Evolutionary conservation across 2,329 filamentous ascomycete genomes (phyloP).

Genomic region (Cladobotryum protrusum): DNA sequence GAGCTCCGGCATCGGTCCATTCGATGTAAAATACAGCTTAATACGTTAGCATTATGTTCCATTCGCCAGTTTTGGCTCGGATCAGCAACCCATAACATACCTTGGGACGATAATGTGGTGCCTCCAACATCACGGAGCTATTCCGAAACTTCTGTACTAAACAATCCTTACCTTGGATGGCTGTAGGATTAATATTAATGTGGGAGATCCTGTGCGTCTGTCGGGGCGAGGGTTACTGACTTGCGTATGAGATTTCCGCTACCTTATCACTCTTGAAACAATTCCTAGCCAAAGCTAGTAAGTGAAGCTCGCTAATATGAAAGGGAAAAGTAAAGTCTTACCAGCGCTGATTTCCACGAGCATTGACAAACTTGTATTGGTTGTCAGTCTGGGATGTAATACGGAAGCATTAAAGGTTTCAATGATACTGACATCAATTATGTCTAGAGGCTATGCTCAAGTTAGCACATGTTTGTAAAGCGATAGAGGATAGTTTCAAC

Average conservation of each 20-base stretch:
- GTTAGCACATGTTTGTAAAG: constrained; percentile 29
- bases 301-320: neutral
- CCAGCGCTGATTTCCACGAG: constrained; percentile 66
- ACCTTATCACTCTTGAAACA: constrained; percentile 79
- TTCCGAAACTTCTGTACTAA: constrained; percentile 94
- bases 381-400: constrained; percentile 14
- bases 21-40: constrained; percentile 48
- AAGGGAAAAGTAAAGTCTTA: constrained; percentile 25
- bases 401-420: neutral
- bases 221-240: constrained; percentile 37
- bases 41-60: constrained; percentile 3
- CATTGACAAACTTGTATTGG: constrained; percentile 57
- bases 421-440: constrained; percentile 54
- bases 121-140: constrained; percentile 90
- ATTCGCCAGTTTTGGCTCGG: too few species aligned
- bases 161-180: constrained; percentile 87
- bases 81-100: constrained; percentile 36
- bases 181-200: constrained; percentile 37
- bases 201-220: neutral
- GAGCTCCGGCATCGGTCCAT: constrained; percentile 41
- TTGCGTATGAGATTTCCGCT: constrained; percentile 92
- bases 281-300: constrained; percentile 47
- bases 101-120: constrained; percentile 75
- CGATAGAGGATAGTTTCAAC: constrained; percentile 21
- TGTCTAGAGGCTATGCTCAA: constrained; percentile 56